phyloP scores from a whole-genome alignment of 176 grass and related monocot genomes.

The maize (Zea mays) region DNA sequence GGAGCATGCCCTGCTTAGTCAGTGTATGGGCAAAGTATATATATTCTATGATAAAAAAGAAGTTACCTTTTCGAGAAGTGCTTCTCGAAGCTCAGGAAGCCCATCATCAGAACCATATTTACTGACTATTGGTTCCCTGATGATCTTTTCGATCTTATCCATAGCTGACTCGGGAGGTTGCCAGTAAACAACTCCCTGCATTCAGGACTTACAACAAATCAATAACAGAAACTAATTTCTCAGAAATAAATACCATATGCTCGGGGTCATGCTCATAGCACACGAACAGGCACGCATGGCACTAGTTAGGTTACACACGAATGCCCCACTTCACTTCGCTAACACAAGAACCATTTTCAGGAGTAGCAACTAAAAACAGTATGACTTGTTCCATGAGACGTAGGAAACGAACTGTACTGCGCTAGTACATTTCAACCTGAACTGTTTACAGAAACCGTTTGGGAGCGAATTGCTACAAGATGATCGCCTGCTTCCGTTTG shows the following conservation, averaged over 20 bases:
- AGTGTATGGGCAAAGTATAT: not conserved
- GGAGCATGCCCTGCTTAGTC: conserved; percentile 1
- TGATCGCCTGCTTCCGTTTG: too few species aligned
- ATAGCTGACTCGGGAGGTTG: conserved; percentile 79
- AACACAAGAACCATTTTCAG: too few species aligned
- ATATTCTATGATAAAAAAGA: conserved; percentile 12
- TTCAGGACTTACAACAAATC: not conserved
- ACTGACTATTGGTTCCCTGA: conserved; percentile 72
- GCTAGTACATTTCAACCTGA: too few species aligned
- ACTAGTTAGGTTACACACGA: too few species aligned
- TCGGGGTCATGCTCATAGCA: too few species aligned
- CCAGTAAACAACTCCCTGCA: conserved; percentile 97
- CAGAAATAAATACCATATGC: not conserved
- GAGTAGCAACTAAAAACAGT: too few species aligned
- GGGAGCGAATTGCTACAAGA: too few species aligned
- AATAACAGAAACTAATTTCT: not conserved
- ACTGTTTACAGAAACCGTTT: too few species aligned
- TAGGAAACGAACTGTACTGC: too few species aligned
- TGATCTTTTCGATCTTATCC: conserved; percentile 64
- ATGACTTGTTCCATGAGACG: too few species aligned
- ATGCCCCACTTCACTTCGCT: too few species aligned
- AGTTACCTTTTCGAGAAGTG: conserved; percentile 87
- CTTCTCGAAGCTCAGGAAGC: conserved; percentile 79
- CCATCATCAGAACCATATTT: conserved; percentile 94
- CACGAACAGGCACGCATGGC: too few species aligned